Evolutionary conservation across 2,329 filamentous ascomycete genomes (phyloP), one percentile per base, ranked within the genome.

Genomic region (Fusarium nurragi): DNA sequence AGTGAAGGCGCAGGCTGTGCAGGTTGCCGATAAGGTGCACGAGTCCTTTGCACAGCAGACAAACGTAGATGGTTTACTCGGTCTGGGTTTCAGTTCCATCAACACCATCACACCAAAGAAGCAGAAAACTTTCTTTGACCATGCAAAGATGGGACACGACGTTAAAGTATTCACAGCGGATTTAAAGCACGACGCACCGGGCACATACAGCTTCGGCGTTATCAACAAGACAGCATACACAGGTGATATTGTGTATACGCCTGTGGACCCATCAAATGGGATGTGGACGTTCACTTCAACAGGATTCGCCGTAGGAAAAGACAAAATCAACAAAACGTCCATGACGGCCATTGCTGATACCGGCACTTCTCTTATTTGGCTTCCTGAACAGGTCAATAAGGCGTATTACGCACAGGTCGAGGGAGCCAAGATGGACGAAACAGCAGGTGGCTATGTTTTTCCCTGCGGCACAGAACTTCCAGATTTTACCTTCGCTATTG

Each of bases 191-290:
- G 80, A 74, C 19, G 64, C 69, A 3, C 62, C 74, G 4, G 90
- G 91, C 32, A 83, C 84, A 40, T 94, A 92, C 77, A 88, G 92
- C 70, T 94, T 94, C 73, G 91, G 91, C 60, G 82, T 77, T 64
- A 88, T 94, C 71, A 89, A 93, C 75, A 72, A 71, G 2, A 78
- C 78, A 51, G 87, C 90, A 70, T 90, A 90, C 74, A 80, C 74
- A 3, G 90, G 90, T 37, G 68, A 81, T 2, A 82, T 94, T 69
- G 76, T 81, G 18, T 92, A 88, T 73, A 81, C 88, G 23, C 79
- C 83, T 13, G 82, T 92, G 62, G 85, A 92, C 73, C 81, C 65
- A 70, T 80, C 78, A 34, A 75, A 86, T 25, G 89, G 89, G 14
- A 90, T 85, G 79, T 92, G 89, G 89, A 77, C 80, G 28, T 90